Base-by-base conservation (phyloP, 2,329 filamentous ascomycete species). In the Aspergillus thermomutatus region DNA sequence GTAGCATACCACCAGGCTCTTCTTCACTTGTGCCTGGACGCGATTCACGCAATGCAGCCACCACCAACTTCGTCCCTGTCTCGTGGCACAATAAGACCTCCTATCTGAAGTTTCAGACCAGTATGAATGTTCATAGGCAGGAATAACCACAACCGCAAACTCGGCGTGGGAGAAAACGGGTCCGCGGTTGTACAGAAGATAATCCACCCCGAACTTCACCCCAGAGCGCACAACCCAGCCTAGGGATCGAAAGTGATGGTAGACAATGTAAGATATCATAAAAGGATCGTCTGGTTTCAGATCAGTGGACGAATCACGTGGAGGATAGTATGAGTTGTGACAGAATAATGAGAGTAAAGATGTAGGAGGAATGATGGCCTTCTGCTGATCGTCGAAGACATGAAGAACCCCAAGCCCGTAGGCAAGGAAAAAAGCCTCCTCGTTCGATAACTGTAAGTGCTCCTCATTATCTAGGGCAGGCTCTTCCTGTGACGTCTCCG, bases 161-260 rank as follows among this genome's bases (percentile, higher is more conserved):
- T 97, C 92, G 23, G 94, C 94, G 70, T 99, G 94, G 23, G 91
- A 87, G 72, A 99, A 97, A 0, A 94, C 93, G 0, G 94, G 94
- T 0, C 94, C 94, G 21, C 92, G 88, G 55, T 91, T 87, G 75
- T 99, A 99, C 7, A 99, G 83, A n/a, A 99, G 79, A 79, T 91
- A 97, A 73, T 99, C 94, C 9, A 92, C 90, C 23, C 90, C 91
- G 66, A 99, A 99, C 70, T 99, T 99, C 71, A 96, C 87, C 37
- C 94, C 95, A 4, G 90, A 87, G 14, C 95, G 88, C 0, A 95
- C 89, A 1, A 97, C 91, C 93, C 94, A 99, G 25, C 94, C 94
- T 0, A 97, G 81, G 0, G 92, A 96, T 40, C 94, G 88, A 77
- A 96, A 99, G 72, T 99, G 93, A 70, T 99, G 94, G 72, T 96